Evolutionary conservation across 768 basidiomycete species (phyloP).

Genomic region (Lactarius quietus): DNA sequence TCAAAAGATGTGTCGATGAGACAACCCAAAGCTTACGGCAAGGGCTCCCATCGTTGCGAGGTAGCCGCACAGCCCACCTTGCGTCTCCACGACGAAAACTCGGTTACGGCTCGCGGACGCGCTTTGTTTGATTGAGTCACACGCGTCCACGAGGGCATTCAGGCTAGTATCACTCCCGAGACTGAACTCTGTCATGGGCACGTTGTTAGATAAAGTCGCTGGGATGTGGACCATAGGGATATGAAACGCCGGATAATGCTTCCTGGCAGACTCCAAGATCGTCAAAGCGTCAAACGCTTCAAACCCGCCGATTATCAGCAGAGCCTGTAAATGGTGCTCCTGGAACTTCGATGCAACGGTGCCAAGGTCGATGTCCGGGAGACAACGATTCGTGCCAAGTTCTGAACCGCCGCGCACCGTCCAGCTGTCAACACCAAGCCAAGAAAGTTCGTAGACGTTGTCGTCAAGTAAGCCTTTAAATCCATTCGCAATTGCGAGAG

Average conservation of each 20-base stretch:
- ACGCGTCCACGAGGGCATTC: constrained; percentile 96
- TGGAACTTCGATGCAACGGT: constrained; percentile 90
- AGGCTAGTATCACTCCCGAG: constrained; percentile 96
- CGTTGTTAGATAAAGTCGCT: constrained; percentile 97
- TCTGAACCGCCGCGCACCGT: constrained; percentile 95
- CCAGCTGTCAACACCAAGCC: constrained; percentile 98
- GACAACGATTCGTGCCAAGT: constrained; percentile 89
- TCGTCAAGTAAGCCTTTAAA: constrained; percentile 94
- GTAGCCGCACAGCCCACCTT: constrained; percentile 96
- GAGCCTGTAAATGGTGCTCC: constrained; percentile 67
- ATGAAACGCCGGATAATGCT: constrained; percentile 85
- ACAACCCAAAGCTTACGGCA: constrained; percentile 57
- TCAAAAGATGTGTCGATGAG: background rate
- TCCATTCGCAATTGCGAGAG: constrained; percentile 93
- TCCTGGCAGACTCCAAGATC: constrained; percentile 75
- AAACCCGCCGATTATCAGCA: constrained; percentile 94
- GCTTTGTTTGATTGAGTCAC: constrained; percentile 98
- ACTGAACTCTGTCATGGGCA: constrained; percentile 94
- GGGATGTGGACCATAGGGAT: constrained; percentile 96
- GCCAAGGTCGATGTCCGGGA: constrained; percentile 85
- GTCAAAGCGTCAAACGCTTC: constrained; percentile 84
- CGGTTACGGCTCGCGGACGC: constrained; percentile 94
- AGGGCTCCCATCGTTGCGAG: constrained; percentile 93
- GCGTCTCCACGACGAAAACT: constrained; percentile 97
- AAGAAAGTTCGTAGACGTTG: constrained; percentile 78